Base-by-base conservation (phyloP, 1,284 basidiomycete genomes). In the Takashimella tepidaria region DNA sequence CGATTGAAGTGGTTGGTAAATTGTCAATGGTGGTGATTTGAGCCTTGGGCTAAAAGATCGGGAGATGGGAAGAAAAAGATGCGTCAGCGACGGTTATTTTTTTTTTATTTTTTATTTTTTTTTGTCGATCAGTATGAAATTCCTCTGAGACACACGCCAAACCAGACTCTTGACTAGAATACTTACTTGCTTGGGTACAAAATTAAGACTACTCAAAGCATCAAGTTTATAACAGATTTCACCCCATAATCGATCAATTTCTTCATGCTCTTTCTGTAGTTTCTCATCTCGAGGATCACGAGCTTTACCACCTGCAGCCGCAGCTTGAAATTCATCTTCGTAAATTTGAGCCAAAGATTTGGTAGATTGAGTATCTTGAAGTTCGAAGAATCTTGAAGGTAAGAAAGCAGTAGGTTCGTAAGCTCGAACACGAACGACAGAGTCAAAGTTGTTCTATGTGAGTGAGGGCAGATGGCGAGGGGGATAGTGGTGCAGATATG, bases 301-400 rank as follows among this genome's bases (percentile, higher is more conserved):
- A 1, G 78, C 72, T 19, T 80, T 74, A 1, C 68, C 74, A 21
- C 72, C 76, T 4, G 66, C 50, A 0, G 73, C 83, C 20, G 82
- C 81, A 1, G 84, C 83, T 47, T 85, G 80, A 74, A 88, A 98
- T 60, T 96, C 92, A 59, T 89, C 87, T 72, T 97, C 96, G 76
- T 98, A 98, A 55, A 98, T 89, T 76, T 98, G 89, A 5, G 92
- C 92, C 31, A 99, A 82, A 0, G 89, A 92, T 73, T 92, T 88
- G 13, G 83, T 80, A 5, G 88, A 91, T 71, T 92, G 89, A 12
- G 83, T 84, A 66, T 97, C 93, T 67, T 92, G 84, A 19, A 98
- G 79, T 69, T 98, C 92, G 57, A 97, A 85, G 60, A 91, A 79
- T 21, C 88, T 83, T 0, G 91, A 95, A 0, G 95, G 91, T 1